Evolutionary conservation across 1,284 basidiomycete genomes (phyloP).

Genomic region (Trichosporon inkin): DNA sequence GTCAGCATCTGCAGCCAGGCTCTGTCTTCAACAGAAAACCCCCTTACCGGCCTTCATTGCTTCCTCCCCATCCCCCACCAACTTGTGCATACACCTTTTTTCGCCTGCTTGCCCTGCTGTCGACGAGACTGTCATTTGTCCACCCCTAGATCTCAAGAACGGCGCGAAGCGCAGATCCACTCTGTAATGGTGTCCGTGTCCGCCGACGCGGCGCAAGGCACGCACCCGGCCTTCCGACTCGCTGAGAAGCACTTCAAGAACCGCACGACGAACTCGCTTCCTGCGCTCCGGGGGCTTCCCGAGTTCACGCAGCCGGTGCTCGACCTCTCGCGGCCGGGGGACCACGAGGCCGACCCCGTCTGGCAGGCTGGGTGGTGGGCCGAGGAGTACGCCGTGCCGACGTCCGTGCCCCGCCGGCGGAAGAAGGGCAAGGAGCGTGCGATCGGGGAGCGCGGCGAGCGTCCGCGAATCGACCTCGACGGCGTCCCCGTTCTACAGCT

Average conservation of each 20-base stretch:
- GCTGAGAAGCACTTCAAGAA: constrained; percentile 51
- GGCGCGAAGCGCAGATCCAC: background rate
- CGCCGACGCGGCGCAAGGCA: background rate
- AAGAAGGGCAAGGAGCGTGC: constrained; percentile 30
- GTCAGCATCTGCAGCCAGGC: too few species aligned
- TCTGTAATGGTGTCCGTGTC: background rate
- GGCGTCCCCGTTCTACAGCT: constrained; percentile 22
- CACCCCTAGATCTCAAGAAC: background rate
- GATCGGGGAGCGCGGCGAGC: constrained; percentile 24
- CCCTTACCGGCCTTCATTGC: too few species aligned
- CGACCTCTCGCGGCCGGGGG: constrained; percentile 39
- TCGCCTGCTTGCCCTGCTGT: background rate
- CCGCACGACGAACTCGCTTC: constrained; percentile 28
- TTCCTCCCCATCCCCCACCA: too few species aligned
- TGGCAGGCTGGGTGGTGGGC: constrained; percentile 47
- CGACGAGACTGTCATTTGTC: background rate
- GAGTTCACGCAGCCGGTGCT: constrained; percentile 23
- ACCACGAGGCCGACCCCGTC: constrained; percentile 38
- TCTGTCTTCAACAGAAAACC: too few species aligned
- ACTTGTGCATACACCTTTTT: too few species aligned
- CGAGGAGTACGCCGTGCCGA: constrained; percentile 17
- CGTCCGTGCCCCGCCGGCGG: background rate
- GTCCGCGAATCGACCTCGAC: constrained; percentile 21
- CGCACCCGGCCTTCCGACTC: constrained; percentile 42
- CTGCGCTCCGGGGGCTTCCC: constrained; percentile 30